phyloP scores from a whole-genome alignment of 208 protist species.

The Acanthamoeba royreba region DNA sequence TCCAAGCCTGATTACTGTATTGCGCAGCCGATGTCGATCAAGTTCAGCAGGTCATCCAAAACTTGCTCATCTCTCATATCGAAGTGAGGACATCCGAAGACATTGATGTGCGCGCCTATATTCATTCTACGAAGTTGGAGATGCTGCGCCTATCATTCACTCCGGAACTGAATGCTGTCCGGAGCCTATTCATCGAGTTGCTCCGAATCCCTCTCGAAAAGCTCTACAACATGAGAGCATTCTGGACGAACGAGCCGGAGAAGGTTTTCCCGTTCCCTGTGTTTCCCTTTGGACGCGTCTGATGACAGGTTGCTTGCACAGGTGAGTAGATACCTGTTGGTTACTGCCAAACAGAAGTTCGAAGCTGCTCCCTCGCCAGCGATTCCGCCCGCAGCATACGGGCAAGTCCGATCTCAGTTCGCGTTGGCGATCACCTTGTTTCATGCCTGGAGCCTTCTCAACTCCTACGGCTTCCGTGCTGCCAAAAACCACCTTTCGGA shows the following conservation, averaged over 20 bases:
- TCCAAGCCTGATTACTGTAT: too few species aligned
- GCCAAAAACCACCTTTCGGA: not conserved
- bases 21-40: conserved; percentile 29
- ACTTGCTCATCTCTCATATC: conserved; percentile 75
- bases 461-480: conserved; percentile 48
- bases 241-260: conserved; percentile 51
- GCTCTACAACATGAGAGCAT: conserved; percentile 19
- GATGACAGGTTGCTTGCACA: too few species aligned
- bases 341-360: conserved; percentile 6
- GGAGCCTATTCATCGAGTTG: conserved; percentile 21
- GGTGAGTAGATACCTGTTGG: not conserved
- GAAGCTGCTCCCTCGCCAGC: not conserved
- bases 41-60: conserved; percentile 70
- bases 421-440: conserved; percentile 57
- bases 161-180: not conserved
- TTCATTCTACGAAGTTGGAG: conserved; percentile 64
- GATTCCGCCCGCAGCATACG: not conserved
- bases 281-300: too few species aligned
- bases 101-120: conserved; percentile 73
- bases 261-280: not conserved
- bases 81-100: conserved; percentile 73
- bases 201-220: conserved; percentile 44
- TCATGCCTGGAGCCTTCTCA: conserved; percentile 57
- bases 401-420: conserved; percentile 42
- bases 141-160: conserved; percentile 45